Evolutionary conservation across 345 rosid species (phyloP), one percentile per base, ranked within the genome.

Genomic region (Murraya koenigii): DNA sequence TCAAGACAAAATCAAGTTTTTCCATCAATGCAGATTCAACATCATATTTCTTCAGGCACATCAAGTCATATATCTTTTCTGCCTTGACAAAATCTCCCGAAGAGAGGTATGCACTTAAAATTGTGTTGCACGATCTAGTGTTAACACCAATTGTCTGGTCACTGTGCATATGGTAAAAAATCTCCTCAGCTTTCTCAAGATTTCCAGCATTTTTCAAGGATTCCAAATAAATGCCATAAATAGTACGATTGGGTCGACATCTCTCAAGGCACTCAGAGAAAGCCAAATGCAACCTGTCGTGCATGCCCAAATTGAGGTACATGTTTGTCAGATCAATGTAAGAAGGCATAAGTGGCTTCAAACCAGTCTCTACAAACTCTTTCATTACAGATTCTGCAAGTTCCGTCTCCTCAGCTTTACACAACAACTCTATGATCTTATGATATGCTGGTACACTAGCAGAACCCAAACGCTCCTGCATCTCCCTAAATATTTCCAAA

Each of bases 21-120:
- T 89, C 92, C 89, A 83, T 86, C 74, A 85, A 83, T 22, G 70
- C 58, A 36, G 89, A 61, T 39, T 92, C 93, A 9, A 91, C 73
- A 61, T 91, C 93, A 23, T 81, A 93, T 81, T 79, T 90, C 84
- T 92, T 93, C 74, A 74, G 89, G 67, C 89, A 83, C 95, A 95
- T 92, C 66, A 92, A 73, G 69, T 87, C 84, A 60, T 93, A 92
- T 69, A 91, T 77, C 79, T 87, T 91, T 80, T 84, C 90, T 60
- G 93, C 97, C 80, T 87, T 89, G 67, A 72, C 71, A 80, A 79
- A 77, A n/a, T 87, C 81, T 77, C 87, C 97, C 41, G 90, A 80
- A 41, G 87, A 84, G 52, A 93, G 83, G 83, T 84, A 89, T 47
- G 89, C 95, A 11, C 86, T 72, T 58, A 93, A 81, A 77, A 93